These are phyloP conservation scores for Beauveria sp. DNA, from an alignment of 2,329 filamentous ascomycete species.

Conservation along the genomic window DNA sequence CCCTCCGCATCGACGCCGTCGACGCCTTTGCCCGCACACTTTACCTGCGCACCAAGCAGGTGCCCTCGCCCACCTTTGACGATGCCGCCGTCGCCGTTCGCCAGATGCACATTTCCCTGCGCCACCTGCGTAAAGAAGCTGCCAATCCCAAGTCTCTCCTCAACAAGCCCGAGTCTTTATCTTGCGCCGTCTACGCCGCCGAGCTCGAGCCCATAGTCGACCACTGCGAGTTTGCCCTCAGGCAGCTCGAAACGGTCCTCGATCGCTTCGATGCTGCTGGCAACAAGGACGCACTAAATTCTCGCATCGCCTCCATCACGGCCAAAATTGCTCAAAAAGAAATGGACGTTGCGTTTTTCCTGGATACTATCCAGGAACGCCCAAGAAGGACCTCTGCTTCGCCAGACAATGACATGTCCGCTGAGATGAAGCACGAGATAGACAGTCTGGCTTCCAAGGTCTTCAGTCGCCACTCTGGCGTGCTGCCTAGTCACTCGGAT, in stretches of 20 bases:
- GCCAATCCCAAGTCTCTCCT: conserved; percentile 49
- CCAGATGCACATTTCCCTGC: conserved; percentile 46
- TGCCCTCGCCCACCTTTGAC: conserved; percentile 38
- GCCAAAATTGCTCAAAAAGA: conserved; percentile 44
- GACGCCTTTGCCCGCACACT: conserved; percentile 48
- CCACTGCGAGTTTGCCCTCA: conserved; percentile 47
- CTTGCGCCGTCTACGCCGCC: conserved; percentile 34
- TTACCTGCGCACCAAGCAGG: conserved; percentile 43
- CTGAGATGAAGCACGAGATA: conserved; percentile 53
- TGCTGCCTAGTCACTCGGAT: conserved; percentile 38
- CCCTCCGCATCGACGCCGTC: conserved; percentile 45
- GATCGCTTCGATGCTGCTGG: conserved; percentile 33
- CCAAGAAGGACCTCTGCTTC: conserved; percentile 32
- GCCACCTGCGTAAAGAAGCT: conserved; percentile 50
- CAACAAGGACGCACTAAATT: conserved; percentile 27
- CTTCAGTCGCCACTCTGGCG: conserved; percentile 33
- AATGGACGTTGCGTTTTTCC: conserved; percentile 45
- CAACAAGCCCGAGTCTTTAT: conserved; percentile 30
- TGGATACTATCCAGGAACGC: conserved; percentile 50
- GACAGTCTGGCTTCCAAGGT: conserved; percentile 48
- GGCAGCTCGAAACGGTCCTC: conserved; percentile 46
- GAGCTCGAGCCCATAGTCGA: conserved; percentile 46
- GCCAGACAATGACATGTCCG: conserved; percentile 35
- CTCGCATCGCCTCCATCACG: conserved; percentile 33
- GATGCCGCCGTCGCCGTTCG: conserved; percentile 43